Evolutionary conservation across 306 rosid genomes (phyloP), one percentile per base, ranked within the genome.

Genomic region (Sindora glabra): DNA sequence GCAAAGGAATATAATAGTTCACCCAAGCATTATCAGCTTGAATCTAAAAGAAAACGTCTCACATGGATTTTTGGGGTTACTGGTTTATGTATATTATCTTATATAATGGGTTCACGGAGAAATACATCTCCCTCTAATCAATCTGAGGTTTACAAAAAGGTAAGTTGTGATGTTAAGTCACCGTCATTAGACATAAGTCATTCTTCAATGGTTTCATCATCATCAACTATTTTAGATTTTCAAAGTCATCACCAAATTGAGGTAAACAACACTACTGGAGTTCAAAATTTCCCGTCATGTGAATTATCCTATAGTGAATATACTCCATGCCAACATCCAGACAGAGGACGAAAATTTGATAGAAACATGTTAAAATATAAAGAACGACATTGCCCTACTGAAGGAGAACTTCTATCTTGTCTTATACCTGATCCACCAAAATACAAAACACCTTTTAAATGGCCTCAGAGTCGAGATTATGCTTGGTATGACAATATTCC

Each of bases 401-500:
- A 86, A 52, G 95, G 84, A 15, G 99, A 92, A 40, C 79, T 68
- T 3, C 27, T 89, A 1, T 55, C 19, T 5, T 92, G 99, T 72
- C 81, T 89, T 21, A 76, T 92, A 32, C 99, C 99, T 11, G 80
- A 95, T 46, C 99, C 99, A 11, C 97, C 99, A 6, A 87, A 83
- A 33, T 92, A 92, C 27, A 92, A 89, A 81, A 56, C 89, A 11
- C 99, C 99, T 58, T 92, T 92, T 41, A 82, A 73, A 53, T 92
- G 99, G 99, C 99, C 99, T 40, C 96, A 89, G 71, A 89, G 99
- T 49, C 56, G 94, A 29, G 96, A 92, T 27, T 92, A 59, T 47
- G 95, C 99, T 3, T 92, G 99, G 99, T 92, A 83, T 61, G 90
- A 74, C 60, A 92, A 92, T 67, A 92, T 92, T 56, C 99, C 99